phyloP scores from a whole-genome alignment of 768 basidiomycete genomes.

The Tubosaeta sp. region DNA sequence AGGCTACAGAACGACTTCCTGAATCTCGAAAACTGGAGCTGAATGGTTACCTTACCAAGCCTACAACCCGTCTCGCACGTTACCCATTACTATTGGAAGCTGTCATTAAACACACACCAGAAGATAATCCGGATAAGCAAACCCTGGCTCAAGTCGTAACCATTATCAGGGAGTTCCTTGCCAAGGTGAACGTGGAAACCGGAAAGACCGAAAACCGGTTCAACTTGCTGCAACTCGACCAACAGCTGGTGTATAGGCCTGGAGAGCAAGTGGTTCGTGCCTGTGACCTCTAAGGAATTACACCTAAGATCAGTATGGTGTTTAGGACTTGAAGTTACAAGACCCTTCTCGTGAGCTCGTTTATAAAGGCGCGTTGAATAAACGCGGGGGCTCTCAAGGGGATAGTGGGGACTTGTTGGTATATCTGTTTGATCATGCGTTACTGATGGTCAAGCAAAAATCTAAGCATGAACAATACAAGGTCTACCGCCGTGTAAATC shows the following conservation, averaged over 20 bases:
- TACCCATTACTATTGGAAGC: conserved; percentile 93
- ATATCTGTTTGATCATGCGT: conserved; percentile 94
- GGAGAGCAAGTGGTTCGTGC: conserved; percentile 82
- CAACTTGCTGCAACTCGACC: conserved; percentile 89
- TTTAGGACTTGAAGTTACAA: conserved; percentile 75
- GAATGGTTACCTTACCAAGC: conserved; percentile 97
- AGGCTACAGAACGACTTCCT: conserved; percentile 88
- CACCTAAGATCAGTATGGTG: background rate
- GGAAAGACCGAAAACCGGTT: conserved; percentile 96
- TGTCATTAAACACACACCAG: conserved; percentile 86
- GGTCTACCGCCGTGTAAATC: conserved; percentile 85
- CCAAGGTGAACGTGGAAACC: conserved; percentile 86
- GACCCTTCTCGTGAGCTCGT: conserved; percentile 91
- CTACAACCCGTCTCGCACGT: conserved; percentile 94
- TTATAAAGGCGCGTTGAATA: conserved; percentile 86
- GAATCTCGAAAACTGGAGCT: conserved; percentile 96
- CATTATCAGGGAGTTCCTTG: conserved; percentile 77
- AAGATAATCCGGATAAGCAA: conserved; percentile 83
- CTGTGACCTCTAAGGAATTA: background rate
- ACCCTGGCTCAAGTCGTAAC: conserved; percentile 71
- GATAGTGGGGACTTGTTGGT: conserved; percentile 89
- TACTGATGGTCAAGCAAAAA: conserved; percentile 93
- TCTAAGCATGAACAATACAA: conserved; percentile 89
- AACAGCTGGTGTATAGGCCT: conserved; percentile 84
- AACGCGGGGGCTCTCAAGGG: conserved; percentile 64